Evolutionary conservation across 2,329 filamentous ascomycete genomes (phyloP), one percentile per base, ranked within the genome.

Genomic region (Talaromyces sp.): DNA sequence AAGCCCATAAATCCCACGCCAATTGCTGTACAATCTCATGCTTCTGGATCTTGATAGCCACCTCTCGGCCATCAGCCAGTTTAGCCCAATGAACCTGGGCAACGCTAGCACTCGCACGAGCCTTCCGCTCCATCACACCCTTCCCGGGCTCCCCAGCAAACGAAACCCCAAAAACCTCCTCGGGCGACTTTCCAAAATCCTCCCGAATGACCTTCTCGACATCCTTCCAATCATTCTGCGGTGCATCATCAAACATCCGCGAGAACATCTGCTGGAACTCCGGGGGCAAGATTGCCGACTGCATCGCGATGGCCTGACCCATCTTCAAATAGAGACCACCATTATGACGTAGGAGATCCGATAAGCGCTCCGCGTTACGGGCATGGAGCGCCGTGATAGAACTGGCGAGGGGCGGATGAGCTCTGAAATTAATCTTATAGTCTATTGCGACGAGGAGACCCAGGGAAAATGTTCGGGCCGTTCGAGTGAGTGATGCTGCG

Each of bases 241-340:
- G 92, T 57, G 94, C 94, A 77, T 97, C 93, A 70, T 97, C 94
- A 70, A 97, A 99, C 91, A 99, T 97, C 66, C 88, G 84, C 19
- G 88, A 81, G 69, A 99, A 99, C 91, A 97, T 97, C 66, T 87
- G 86, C 77, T 96, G 91, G 65, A 97, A 97, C 73, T 96, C 91
- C 0, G 92, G 90, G 22, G 94, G 94, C 56, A 99, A 77, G 22
- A 97, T 86, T 0, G 93, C 93, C 62, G 89, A 93, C 79, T 99
- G 94, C 94, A 97, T 97, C 13, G 93, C 94, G 62, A 99, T 93
- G 4, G 94, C 94, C 79, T 99, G 94, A 0, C 94, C 94, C 53
- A 99, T 97, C 81, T 99, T 99, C 68, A 97, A 80, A 69, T 97
- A 99, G 16, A 99, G 75, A 0, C 94, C 94, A 55, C 94, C 93